These are phyloP conservation scores for Eimeria tenella DNA, from an alignment of 169 alveolate species.

Conservation along the genomic window DNA sequence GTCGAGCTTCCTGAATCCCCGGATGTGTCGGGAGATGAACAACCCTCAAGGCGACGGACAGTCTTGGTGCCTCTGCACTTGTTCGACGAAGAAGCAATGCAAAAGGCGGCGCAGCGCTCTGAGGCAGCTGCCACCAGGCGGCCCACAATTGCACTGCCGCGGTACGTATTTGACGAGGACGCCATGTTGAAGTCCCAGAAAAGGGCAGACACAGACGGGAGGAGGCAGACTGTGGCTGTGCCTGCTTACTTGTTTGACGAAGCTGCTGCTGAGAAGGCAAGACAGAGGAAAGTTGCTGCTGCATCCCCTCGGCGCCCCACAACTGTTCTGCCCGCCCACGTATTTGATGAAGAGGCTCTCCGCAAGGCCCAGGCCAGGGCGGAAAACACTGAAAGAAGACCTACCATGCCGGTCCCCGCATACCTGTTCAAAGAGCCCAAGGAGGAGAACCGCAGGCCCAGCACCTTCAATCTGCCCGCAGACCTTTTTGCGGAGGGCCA, in stretches of 20 bases:
- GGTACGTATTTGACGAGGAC: neutral
- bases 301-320: neutral
- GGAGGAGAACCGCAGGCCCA: neutral
- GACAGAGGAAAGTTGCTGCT: neutral
- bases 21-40: neutral
- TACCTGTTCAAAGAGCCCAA: neutral
- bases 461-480: neutral
- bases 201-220: neutral
- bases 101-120: neutral
- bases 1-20: neutral
- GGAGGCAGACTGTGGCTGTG: neutral
- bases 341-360: constrained; percentile 10
- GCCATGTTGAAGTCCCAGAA: neutral
- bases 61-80: neutral
- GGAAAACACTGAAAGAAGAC: neutral
- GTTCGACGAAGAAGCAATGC: constrained; percentile 5
- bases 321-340: neutral
- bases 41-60: neutral
- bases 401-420: neutral
- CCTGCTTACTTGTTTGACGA: constrained; percentile 8
- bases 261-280: neutral
- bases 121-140: constrained; percentile 3
- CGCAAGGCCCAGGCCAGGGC: neutral
- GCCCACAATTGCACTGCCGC: neutral
- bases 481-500: neutral